Base-by-base conservation (phyloP, 257 asterid genomes). In the Paulownia fortunei region DNA sequence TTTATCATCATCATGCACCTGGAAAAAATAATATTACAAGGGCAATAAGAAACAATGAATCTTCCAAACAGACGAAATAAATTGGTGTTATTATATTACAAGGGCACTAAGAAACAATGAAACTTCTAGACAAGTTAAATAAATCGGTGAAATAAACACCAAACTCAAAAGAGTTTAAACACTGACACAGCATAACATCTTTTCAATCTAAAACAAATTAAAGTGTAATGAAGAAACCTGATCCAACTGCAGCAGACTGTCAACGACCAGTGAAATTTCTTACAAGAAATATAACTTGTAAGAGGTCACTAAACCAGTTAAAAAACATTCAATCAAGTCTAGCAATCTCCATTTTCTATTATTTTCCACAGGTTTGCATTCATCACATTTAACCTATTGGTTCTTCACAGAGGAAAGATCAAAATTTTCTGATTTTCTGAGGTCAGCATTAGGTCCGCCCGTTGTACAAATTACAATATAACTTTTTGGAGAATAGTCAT, bases 1-100 rank as follows among this genome's bases (percentile, higher is more conserved):
- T 74, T 81, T 85, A 74, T 90, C 81, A 81, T 87, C 94, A 77
- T 86, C 94, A 79, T 84, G 85, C 59, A 94, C 97, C 99, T 94
- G 90, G 78, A 51, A 76, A 55, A 80, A 72, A 80, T 61, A 30
- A 70, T 10, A 61, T 76, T 13, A 56, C 41, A 76, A 47, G 47
- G 46, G 66, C 62, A 75, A 47, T 87, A n/a, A 44, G 80, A 61
- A 72, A 77, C 54, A 42, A 19, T 3, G 41, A 36, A 44, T 11
- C 24, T 12, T n/a, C 30, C 26, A 44, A 46, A 36, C 37, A 67
- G 30, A n/a, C 27, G 49, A 56, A 23, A 68, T 21, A 54, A 12
- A 61, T 6, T 39, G 8, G 8, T 4, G 46, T 39, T 39, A 39
- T 39, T 39, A 70, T 7, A 60, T 76, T 13, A 62, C 47, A 68